Conservation (phyloP, 495 filamentous ascomycete species). For the Aspergillus avenaceus region DNA sequence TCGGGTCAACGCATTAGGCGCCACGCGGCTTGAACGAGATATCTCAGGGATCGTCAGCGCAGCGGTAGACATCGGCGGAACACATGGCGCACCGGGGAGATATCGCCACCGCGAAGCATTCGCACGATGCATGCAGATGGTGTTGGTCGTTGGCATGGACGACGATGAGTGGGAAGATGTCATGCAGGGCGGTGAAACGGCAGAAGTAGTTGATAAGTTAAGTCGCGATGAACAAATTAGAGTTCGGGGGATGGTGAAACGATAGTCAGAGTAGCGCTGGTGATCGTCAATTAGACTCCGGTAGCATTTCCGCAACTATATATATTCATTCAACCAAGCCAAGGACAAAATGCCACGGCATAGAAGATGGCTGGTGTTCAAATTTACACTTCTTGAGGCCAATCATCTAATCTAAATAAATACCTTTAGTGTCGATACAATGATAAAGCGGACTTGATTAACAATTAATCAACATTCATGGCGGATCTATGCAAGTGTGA, state of each 20-base stretch:
- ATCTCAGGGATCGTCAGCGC: slow-evolving; percentile 72
- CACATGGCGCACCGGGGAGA: slow-evolving; percentile 27
- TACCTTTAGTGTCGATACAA: background rate
- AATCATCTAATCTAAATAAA: background rate
- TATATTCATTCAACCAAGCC: background rate
- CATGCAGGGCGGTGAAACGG: slow-evolving; percentile 34
- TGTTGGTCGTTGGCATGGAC: slow-evolving; percentile 91
- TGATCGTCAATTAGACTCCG: background rate
- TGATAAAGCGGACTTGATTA: background rate
- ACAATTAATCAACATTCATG: slow-evolving; percentile 4
- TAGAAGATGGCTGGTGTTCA: too few species aligned
- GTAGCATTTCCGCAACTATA: background rate
- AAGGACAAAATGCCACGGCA: too few species aligned
- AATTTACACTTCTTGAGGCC: too few species aligned
- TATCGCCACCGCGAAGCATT: slow-evolving; percentile 83
- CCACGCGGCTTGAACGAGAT: slow-evolving; percentile 84
- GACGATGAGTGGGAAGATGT: slow-evolving; percentile 95
- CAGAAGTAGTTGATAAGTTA: slow-evolving; percentile 45
- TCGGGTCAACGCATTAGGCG: slow-evolving; percentile 76
- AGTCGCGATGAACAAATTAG: slow-evolving; percentile 58
- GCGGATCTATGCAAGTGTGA: slow-evolving; percentile 5
- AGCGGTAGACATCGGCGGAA: slow-evolving; percentile 62
- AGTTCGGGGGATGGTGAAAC: slow-evolving; percentile 56
- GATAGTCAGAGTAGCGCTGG: too few species aligned
- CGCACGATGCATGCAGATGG: slow-evolving; percentile 74